A percentile compares a stretch with the other conserved stretches of the same genome.
Evolutionary conservation across 495 filamentous ascomycete species (phyloP).

Genomic region (Aspergillus bertholletiae): DNA sequence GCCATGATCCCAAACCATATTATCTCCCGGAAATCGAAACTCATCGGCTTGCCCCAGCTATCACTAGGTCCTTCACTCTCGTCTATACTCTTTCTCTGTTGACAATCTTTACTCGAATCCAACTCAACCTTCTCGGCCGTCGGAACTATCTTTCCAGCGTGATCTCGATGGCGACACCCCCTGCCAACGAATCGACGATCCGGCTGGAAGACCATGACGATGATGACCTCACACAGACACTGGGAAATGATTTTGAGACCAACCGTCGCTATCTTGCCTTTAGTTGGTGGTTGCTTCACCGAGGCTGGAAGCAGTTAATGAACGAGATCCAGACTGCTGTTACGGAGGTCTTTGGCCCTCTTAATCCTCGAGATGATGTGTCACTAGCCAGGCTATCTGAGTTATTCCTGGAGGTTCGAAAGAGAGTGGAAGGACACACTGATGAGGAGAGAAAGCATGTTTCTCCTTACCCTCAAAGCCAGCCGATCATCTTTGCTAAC

Average conservation of each 20-base stretch:
- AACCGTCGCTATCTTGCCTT: constrained; percentile 93
- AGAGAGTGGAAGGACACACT: constrained; percentile 74
- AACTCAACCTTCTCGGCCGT: constrained; percentile 94
- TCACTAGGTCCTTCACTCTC: constrained; percentile 85
- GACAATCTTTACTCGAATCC: constrained; percentile 87
- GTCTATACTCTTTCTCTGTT: constrained; percentile 88
- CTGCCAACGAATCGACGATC: constrained; percentile 61
- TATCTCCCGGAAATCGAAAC: not conserved
- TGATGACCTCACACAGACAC: constrained; percentile 67
- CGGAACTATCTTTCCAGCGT: constrained; percentile 94
- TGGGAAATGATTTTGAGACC: constrained; percentile 89
- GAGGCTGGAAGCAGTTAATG: constrained; percentile 80
- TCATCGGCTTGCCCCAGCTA: constrained; percentile 51
- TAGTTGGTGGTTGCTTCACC: constrained; percentile 96
- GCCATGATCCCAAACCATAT: constrained; percentile 25
- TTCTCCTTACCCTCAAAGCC: constrained; percentile 4
- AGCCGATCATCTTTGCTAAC: not conserved
- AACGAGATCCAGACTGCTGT: constrained; percentile 75
- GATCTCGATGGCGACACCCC: constrained; percentile 73
- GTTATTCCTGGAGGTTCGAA: constrained; percentile 73
- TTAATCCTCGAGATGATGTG: constrained; percentile 86
- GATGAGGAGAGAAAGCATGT: constrained; percentile 61
- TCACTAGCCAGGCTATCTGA: constrained; percentile 72
- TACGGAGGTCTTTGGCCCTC: constrained; percentile 75
- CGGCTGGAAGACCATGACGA: constrained; percentile 87